These are phyloP conservation scores for Eutrema yunnanense DNA, from an alignment of 345 rosid genomes.

Conservation along the genomic window DNA sequence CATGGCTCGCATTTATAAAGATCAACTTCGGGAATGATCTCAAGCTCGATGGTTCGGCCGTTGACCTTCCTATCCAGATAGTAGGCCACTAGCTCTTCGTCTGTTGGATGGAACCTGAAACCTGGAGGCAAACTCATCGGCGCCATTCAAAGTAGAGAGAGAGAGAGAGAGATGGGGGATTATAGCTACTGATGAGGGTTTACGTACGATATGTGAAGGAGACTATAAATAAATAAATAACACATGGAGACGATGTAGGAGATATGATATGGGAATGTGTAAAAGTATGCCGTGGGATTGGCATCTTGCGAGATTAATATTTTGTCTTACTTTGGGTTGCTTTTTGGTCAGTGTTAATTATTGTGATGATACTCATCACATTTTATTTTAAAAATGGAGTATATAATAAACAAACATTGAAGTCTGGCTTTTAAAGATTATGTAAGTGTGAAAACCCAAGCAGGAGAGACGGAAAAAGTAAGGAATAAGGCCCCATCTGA, in stretches of 20 bases:
- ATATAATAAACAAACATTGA: not conserved
- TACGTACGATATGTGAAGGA: constrained; percentile 14
- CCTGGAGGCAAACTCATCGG: constrained; percentile 84
- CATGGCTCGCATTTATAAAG: constrained; percentile 80
- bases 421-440: constrained; percentile 40
- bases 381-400: not conserved
- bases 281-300: constrained; percentile 34
- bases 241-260: constrained; percentile 30
- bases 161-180: not conserved
- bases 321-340: constrained; percentile 25
- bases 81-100: constrained; percentile 74
- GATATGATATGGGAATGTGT: constrained; percentile 25
- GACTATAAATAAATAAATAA: constrained; percentile 25
- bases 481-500: constrained; percentile 32
- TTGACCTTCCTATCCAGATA: constrained; percentile 64
- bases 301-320: constrained; percentile 20
- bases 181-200: constrained; percentile 6
- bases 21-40: constrained; percentile 74
- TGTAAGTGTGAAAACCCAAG: constrained; percentile 43
- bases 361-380: not conserved
- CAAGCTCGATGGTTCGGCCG: constrained; percentile 60
- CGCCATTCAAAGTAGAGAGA: constrained; percentile 33
- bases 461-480: constrained; percentile 43
- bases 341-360: constrained; percentile 27
- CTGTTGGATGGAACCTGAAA: constrained; percentile 80